Conservation (phyloP, 1,139 yeast species). For the Magnusiomyces suaveolens region DNA sequence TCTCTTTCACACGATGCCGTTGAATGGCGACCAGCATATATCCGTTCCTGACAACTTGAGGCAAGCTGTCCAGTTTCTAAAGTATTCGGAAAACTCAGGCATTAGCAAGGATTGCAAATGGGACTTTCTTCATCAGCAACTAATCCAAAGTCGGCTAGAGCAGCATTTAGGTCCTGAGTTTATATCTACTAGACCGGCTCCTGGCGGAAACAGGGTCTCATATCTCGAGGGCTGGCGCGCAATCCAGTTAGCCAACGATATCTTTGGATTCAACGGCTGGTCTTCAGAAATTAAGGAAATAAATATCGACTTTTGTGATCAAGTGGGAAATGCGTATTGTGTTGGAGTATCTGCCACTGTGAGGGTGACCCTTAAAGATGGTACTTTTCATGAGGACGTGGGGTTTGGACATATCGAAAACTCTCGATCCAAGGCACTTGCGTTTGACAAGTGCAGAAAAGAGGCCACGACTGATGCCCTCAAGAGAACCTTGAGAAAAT, state of each 20-base stretch:
- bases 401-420: slow-evolving; percentile 70
- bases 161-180: slow-evolving; percentile 73
- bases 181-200: slow-evolving; percentile 68
- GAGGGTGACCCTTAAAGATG: slow-evolving; percentile 61
- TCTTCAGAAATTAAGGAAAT: slow-evolving; percentile 39
- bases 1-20: background rate
- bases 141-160: slow-evolving; percentile 22
- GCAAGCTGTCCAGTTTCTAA: background rate
- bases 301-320: slow-evolving; percentile 30
- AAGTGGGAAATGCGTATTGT: slow-evolving; percentile 33
- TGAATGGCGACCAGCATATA: background rate
- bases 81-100: background rate
- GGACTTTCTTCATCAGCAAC: slow-evolving; percentile 1
- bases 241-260: slow-evolving; percentile 48
- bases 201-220: slow-evolving; percentile 33
- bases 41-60: background rate
- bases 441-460: slow-evolving; percentile 65
- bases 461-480: slow-evolving; percentile 74
- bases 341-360: slow-evolving; percentile 56
- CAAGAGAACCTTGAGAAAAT: slow-evolving; percentile 64
- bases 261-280: slow-evolving; percentile 66
- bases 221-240: slow-evolving; percentile 40
- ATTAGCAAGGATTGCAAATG: background rate
- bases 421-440: slow-evolving; percentile 51
- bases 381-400: slow-evolving; percentile 66